phyloP scores from a whole-genome alignment of 2,329 filamentous ascomycete species.

The Botrytis aclada region DNA sequence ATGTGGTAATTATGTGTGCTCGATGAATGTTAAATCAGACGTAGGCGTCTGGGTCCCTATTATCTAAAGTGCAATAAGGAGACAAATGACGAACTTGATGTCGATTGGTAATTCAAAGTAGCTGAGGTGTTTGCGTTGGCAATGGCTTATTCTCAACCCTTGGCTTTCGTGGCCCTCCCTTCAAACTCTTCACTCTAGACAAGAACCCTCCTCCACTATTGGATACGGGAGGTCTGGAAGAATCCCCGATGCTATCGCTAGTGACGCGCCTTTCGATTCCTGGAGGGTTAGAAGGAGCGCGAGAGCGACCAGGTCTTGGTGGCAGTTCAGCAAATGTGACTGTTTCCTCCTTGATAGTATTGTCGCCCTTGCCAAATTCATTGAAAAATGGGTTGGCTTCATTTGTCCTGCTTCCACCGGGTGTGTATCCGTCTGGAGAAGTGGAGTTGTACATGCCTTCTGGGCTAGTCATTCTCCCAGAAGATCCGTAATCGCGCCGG shows the following conservation, averaged over 20 bases:
- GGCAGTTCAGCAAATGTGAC: constrained; percentile 45
- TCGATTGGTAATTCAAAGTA: neutral
- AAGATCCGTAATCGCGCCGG: constrained; percentile 58
- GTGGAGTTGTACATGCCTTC: constrained; percentile 46
- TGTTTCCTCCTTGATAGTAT: constrained; percentile 57
- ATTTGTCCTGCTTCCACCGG: constrained; percentile 40
- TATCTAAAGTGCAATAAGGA: neutral
- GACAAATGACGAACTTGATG: neutral
- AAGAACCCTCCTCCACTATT: constrained; percentile 55
- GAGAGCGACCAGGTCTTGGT: constrained; percentile 37
- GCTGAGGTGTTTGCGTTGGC: constrained; percentile 4
- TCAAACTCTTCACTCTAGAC: constrained; percentile 78
- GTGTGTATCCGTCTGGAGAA: constrained; percentile 37
- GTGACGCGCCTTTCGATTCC: constrained; percentile 64
- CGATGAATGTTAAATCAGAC: neutral
- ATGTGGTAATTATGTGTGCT: neutral
- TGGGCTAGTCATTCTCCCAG: constrained; percentile 56
- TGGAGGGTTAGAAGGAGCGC: constrained; percentile 58
- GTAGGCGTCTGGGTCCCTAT: neutral
- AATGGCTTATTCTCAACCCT: constrained; percentile 27
- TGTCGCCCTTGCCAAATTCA: constrained; percentile 66
- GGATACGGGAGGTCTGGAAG: constrained; percentile 38
- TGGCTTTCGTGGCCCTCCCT: constrained; percentile 59
- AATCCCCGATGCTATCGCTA: constrained; percentile 48
- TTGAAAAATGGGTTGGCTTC: constrained; percentile 78